Conservation (phyloP, 2,329 filamentous ascomycete genomes). For the Hymenoscyphus occultus region DNA sequence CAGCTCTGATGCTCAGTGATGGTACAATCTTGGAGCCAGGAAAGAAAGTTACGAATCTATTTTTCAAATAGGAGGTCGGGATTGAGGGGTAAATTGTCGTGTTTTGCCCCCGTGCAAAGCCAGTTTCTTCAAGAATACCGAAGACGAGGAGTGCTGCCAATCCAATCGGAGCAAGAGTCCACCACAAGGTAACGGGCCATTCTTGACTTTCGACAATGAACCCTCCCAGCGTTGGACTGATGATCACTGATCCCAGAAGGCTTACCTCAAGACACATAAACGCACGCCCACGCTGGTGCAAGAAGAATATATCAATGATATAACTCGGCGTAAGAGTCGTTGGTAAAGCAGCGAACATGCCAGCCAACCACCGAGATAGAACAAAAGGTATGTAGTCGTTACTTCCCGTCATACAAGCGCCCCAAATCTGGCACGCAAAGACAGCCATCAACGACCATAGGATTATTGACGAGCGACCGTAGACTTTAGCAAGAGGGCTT, state of each 20-base stretch:
- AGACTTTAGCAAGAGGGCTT: slow-evolving; percentile 37
- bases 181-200: slow-evolving; percentile 44
- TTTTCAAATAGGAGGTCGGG: slow-evolving; percentile 27
- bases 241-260: slow-evolving; percentile 39
- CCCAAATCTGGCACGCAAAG: slow-evolving; percentile 40
- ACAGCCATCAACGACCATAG: slow-evolving; percentile 41
- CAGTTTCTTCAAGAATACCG: slow-evolving; percentile 41
- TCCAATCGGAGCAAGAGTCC: slow-evolving; percentile 40
- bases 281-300: slow-evolving; percentile 42
- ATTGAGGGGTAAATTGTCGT: slow-evolving; percentile 22
- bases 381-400: slow-evolving; percentile 37
- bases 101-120: slow-evolving; percentile 33
- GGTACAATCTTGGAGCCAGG: slow-evolving; percentile 18
- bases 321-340: slow-evolving; percentile 41
- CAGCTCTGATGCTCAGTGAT: too few species aligned
- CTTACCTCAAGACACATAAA: slow-evolving; percentile 40
- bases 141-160: slow-evolving; percentile 38
- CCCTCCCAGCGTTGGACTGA: slow-evolving; percentile 40
- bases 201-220: slow-evolving; percentile 39
- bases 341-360: slow-evolving; percentile 41
- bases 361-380: slow-evolving; percentile 37
- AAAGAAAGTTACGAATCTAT: slow-evolving; percentile 33
- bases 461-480: slow-evolving; percentile 40
- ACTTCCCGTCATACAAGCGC: slow-evolving; percentile 37
- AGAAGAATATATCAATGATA: slow-evolving; percentile 44